Evolutionary conservation across 768 basidiomycete genomes (phyloP), one percentile per base, ranked within the genome.

Genomic region (Suillus fuscotomentosus): DNA sequence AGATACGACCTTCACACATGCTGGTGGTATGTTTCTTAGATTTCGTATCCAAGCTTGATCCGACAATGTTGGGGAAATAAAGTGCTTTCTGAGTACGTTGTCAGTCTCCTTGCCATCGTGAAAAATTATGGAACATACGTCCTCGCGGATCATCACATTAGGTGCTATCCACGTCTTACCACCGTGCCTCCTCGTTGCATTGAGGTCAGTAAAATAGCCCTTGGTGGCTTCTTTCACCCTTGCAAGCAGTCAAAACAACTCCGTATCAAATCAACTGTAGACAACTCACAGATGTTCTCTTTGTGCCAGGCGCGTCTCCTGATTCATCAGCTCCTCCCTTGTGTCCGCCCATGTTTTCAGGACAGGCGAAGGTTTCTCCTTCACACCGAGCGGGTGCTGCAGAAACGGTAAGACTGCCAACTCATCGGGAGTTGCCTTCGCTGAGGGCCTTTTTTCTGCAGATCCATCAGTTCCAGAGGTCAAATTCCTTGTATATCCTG

Each of bases 81-180:
- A 96, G 79, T 17, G 97, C 88, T 89, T 89, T 91, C 96, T 99
- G 72, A 20, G 22, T 24, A 13, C 59, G 15, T 20, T 3, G n/a
- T 66, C 36, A 64, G 47, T 62, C 36, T n/a, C 14, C 5, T 42
- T 42, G 34, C 11, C 43, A 22, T 57, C 31, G 41, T 51, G 14
- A 42, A 22, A 53, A 34, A 55, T 51, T 5, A 24, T 13, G 2
- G n/a, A 20, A 83, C 92, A 69, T 72, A 96, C 96, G 68, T 97
- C 94, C 79, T 95, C 92, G 36, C 88, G 87, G 67, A 99, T 95
- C 69, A 98, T 81, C 24, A 92, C 90, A 24, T 84, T 87, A 1
- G 95, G 96, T 13, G 95, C 95, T 60, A 95, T 86, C 95, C 94
- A 99, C 10, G 91, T 90, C 79, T 99, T 99, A 17, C 97, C 97